Conservation (phyloP, 331 rosid genomes). For the Phaseolus coccineus region DNA sequence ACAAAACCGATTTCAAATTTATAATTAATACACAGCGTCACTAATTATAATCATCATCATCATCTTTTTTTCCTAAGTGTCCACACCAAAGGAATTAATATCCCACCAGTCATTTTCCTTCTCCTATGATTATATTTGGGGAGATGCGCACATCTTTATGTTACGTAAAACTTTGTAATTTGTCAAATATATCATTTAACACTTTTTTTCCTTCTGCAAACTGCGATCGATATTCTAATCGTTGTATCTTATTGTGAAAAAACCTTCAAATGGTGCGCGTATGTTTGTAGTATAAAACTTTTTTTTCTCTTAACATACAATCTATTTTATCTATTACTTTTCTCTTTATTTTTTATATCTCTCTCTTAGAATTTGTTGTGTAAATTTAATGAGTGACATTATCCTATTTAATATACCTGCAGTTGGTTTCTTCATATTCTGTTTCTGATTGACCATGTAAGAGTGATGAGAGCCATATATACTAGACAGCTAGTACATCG, state of each 20-base stretch:
- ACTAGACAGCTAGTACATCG: background rate
- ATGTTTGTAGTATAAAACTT: too few species aligned
- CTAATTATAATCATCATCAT: background rate
- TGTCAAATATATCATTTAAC: too few species aligned
- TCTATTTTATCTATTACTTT: too few species aligned
- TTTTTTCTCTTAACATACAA: too few species aligned
- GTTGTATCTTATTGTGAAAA: too few species aligned
- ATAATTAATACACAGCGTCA: background rate
- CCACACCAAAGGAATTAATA: background rate
- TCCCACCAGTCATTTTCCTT: background rate
- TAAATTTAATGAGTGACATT: too few species aligned
- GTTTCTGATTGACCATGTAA: background rate
- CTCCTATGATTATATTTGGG: background rate
- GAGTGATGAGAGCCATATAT: background rate
- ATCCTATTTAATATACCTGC: background rate
- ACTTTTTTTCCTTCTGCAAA: background rate
- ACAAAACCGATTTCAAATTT: background rate
- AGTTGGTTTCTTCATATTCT: background rate
- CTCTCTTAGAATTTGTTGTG: too few species aligned
- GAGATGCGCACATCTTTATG: background rate
- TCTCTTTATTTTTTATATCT: too few species aligned
- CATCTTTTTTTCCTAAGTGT: background rate
- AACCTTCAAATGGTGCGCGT: too few species aligned
- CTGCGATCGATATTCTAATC: too few species aligned
- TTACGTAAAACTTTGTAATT: background rate